These are phyloP conservation scores for Colletotrichum gigasporum DNA, from an alignment of 2,329 filamentous ascomycete genomes.

Conservation along the genomic window DNA sequence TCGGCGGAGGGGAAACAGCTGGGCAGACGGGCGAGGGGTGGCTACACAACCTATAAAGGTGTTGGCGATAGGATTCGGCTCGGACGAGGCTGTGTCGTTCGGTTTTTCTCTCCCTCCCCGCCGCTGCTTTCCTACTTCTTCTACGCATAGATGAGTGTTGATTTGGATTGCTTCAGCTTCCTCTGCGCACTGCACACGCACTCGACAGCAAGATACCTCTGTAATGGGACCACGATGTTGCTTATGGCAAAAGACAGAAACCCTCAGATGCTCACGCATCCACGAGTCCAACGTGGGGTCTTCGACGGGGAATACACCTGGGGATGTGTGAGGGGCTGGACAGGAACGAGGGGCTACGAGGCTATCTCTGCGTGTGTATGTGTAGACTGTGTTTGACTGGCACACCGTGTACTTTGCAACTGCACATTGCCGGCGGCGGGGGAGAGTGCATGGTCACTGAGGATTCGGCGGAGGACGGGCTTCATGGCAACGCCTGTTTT, in stretches of 20 bases:
- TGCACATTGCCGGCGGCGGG: slow-evolving; percentile 4
- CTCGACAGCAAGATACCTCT: slow-evolving; percentile 29
- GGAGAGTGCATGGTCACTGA: not conserved
- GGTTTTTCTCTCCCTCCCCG: slow-evolving; percentile 23
- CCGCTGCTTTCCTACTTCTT: slow-evolving; percentile 32
- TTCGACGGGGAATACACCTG: not conserved
- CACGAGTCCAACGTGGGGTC: not conserved
- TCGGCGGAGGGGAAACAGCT: slow-evolving; percentile 28
- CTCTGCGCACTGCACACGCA: slow-evolving; percentile 23
- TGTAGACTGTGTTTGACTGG: slow-evolving; percentile 15
- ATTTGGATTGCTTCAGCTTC: slow-evolving; percentile 28
- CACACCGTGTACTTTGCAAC: slow-evolving; percentile 23
- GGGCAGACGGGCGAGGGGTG: slow-evolving; percentile 21
- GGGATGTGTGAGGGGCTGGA: not conserved
- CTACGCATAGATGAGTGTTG: slow-evolving; percentile 33
- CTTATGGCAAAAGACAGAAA: slow-evolving; percentile 1
- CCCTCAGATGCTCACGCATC: not conserved
- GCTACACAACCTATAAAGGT: slow-evolving; percentile 23
- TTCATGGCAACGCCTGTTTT: not conserved
- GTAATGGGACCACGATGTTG: slow-evolving; percentile 28
- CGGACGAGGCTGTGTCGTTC: slow-evolving; percentile 29
- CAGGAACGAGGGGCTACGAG: not conserved
- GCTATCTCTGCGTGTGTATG: slow-evolving; percentile 9
- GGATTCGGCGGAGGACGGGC: not conserved
- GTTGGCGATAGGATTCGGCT: slow-evolving; percentile 29